Conservation (phyloP, 306 rosid genomes). For the Boehmeria nivea region DNA sequence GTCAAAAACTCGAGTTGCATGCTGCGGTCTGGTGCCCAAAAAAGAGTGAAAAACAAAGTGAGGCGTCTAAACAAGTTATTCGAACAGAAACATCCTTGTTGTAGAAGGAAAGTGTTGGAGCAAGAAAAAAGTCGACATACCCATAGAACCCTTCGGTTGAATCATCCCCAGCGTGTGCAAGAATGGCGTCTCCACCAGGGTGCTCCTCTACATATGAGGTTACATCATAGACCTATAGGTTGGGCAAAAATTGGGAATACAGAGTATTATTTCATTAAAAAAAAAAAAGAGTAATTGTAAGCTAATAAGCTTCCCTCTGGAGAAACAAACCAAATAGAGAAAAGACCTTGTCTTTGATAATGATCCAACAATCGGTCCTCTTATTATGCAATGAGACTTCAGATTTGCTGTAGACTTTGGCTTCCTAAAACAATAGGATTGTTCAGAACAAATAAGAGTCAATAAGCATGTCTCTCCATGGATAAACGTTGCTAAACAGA, state of each 20-base stretch:
- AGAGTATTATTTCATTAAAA: not conserved
- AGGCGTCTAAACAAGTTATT: not conserved
- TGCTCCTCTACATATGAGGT: constrained; percentile 94
- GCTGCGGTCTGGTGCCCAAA: constrained; percentile 69
- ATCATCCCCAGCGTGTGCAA: constrained; percentile 65
- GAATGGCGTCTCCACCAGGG: constrained; percentile 98
- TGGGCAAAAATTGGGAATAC: constrained; percentile 2
- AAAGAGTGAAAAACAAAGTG: not conserved
- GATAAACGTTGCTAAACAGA: not conserved
- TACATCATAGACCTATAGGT: constrained; percentile 70
- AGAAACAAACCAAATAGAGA: not conserved
- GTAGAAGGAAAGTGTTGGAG: too few relatives aligned
- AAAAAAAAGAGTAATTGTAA: not conserved
- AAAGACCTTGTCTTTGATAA: constrained; percentile 75
- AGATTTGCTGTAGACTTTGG: constrained; percentile 50
- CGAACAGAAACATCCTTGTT: too few relatives aligned
- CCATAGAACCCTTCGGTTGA: constrained; percentile 13
- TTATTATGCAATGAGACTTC: constrained; percentile 68
- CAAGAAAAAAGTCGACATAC: not conserved
- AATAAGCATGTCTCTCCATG: constrained; percentile 1
- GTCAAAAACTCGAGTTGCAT: constrained; percentile 86
- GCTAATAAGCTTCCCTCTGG: not conserved
- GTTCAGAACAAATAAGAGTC: not conserved
- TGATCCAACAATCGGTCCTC: constrained; percentile 91
- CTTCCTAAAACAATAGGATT: constrained; percentile 34